A percentile compares a stretch with the other conserved stretches of the same genome.
Evolutionary conservation across 2,329 filamentous ascomycete species (phyloP).

Genomic region (Sarocladium strictum): DNA sequence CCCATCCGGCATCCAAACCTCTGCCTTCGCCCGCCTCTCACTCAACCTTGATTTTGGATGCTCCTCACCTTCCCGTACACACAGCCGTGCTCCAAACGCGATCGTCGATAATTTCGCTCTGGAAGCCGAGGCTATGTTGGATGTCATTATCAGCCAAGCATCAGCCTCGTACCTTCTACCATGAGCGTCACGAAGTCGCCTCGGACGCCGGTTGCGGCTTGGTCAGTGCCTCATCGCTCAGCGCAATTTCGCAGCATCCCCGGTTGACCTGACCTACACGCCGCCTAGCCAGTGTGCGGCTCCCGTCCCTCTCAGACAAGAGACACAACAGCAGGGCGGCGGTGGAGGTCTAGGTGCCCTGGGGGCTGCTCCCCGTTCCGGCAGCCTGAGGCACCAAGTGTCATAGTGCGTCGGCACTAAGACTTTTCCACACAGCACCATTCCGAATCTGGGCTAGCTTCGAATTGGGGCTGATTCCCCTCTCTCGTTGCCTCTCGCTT

Average conservation of each 20-base stretch:
- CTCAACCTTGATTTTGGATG: constrained; percentile 6
- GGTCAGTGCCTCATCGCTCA: background rate
- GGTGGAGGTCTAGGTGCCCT: too few relatives aligned
- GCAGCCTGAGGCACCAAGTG: constrained; percentile 5
- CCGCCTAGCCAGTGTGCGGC: background rate
- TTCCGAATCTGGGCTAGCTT: background rate
- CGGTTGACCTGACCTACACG: background rate
- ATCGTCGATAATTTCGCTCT: background rate
- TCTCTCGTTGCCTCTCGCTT: constrained; percentile 5
- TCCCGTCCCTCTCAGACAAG: background rate
- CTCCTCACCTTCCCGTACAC: background rate
- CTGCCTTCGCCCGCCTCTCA: background rate
- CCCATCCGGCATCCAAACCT: background rate
- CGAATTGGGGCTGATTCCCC: constrained; percentile 8
- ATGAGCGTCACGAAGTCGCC: background rate
- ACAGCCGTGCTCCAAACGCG: background rate
- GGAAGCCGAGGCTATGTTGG: background rate
- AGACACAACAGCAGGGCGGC: background rate
- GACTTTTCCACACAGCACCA: background rate
- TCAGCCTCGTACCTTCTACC: background rate
- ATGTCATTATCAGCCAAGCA: background rate
- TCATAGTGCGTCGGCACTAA: constrained; percentile 8
- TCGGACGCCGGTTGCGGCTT: constrained; percentile 4
- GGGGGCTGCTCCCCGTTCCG: background rate
- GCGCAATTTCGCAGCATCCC: constrained; percentile 6